phyloP scores from a whole-genome alignment of 768 basidiomycete genomes.

The Leccinellum rugosiceps region DNA sequence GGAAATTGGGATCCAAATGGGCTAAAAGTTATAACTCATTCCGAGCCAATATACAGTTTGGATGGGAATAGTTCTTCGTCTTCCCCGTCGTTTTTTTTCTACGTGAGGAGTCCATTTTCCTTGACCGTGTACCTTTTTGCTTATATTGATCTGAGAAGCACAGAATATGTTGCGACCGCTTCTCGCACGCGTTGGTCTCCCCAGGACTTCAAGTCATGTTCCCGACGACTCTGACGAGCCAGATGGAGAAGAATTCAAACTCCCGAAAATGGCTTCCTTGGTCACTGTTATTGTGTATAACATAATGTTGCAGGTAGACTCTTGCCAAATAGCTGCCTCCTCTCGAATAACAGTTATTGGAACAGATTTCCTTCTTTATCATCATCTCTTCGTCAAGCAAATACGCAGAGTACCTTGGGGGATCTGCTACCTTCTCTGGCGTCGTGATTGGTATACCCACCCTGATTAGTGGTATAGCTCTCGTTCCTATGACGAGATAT shows the following conservation, averaged over 20 bases:
- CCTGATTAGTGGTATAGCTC: conserved; percentile 53
- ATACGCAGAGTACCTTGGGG: conserved; percentile 62
- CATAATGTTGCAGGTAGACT: conserved; percentile 26
- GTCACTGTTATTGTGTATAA: conserved; percentile 44
- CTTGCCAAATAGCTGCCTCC: neutral
- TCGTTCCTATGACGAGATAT: conserved; percentile 52
- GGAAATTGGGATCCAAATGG: neutral
- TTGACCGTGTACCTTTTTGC: neutral
- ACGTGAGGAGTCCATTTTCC: neutral
- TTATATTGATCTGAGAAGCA: neutral
- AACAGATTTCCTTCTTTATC: conserved; percentile 64
- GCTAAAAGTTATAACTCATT: neutral
- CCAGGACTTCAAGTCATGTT: neutral
- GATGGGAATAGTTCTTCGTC: neutral
- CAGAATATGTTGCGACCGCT: neutral
- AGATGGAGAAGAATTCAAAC: conserved; percentile 38
- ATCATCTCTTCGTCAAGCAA: conserved; percentile 63
- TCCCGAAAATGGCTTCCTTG: conserved; percentile 48
- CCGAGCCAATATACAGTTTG: neutral
- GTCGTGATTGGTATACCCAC: conserved; percentile 66
- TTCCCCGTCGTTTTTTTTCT: neutral
- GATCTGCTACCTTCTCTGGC: conserved; percentile 68
- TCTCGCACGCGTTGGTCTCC: neutral
- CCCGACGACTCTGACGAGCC: neutral
- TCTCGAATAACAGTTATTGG: neutral